Base-by-base conservation (phyloP, 2,329 filamentous ascomycete genomes). In the Colletotrichum agaves region DNA sequence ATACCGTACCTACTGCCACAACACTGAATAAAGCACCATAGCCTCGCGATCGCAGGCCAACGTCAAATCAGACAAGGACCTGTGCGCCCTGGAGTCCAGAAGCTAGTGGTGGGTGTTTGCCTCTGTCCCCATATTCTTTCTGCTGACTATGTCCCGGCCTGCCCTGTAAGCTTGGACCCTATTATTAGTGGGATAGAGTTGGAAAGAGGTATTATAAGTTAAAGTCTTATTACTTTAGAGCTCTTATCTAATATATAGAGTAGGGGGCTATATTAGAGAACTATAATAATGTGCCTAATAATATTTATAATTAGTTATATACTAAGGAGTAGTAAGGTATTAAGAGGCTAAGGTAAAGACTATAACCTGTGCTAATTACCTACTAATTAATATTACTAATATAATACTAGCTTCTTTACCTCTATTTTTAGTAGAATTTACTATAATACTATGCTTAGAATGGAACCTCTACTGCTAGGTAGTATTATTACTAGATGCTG, bases 291-390 rank as follows among this genome's bases (percentile, higher is more conserved):
- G 27, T 68, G 17, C 69, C 60, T 31, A 17, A 70, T 46, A 41
- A 65, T 10, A 65, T 68, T 43, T 56, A 50, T 44, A 41, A 41
- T n/a, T 50, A 61, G 58, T 39, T 69, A 23, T 70, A 70, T 50
- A 61, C 64, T 43, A 58, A 70, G 61, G 61, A 62, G 19, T 50
- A 70, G 44, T 49, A 70, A 47, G 35, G 59, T 23, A 17, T 21
- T 12, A 23, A 50, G 31, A 27, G 47, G 17, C 47, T 23, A 50
- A 50, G 47, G 23, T 21, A 7, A 50, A 33, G 15, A 17, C 47
- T n/a, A 15, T 21, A 21, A 10, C 21, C 10, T 31, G 8, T 12
- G 13, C 19, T 17, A 49, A 49, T 49, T 27, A 12, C 46, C 46
- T 21, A 27, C 46, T 17, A 21, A 49, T 49, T n/a, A 49, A 49